Percentiles rank a stretch among this genome's conserved stretches.
These are phyloP conservation scores for Pelargonium cotyledonis DNA, from an alignment of 441 rosid genomes.

Conservation along the genomic window DNA sequence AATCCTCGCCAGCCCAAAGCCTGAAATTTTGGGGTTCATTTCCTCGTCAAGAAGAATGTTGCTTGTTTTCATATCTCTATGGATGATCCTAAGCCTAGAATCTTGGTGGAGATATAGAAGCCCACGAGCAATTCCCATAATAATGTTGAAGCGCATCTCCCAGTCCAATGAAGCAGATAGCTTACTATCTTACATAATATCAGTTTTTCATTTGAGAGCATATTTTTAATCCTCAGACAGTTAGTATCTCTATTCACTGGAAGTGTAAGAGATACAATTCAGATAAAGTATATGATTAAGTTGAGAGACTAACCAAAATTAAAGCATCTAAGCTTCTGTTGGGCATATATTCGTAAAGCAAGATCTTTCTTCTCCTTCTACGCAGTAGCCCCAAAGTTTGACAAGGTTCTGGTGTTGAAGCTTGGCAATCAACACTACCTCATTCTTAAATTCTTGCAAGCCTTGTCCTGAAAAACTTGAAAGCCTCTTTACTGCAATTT, in stretches of 20 bases:
- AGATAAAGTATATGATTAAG: not conserved
- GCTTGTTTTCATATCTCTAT: constrained; percentile 42
- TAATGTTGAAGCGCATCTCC: constrained; percentile 41
- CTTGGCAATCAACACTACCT: constrained; percentile 55
- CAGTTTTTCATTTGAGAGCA: not conserved
- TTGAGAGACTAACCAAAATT: constrained; percentile 36
- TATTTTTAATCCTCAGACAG: not conserved
- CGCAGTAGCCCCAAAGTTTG: constrained; percentile 50
- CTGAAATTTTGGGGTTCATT: constrained; percentile 47
- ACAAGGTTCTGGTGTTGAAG: constrained; percentile 66
- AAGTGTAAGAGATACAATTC: not conserved
- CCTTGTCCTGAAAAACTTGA: constrained; percentile 53
- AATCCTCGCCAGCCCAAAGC: constrained; percentile 46
- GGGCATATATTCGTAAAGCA: constrained; percentile 49
- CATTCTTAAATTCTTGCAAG: constrained; percentile 54
- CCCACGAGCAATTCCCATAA: constrained; percentile 55
- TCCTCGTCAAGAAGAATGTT: constrained; percentile 38
- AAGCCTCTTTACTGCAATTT: constrained; percentile 55
- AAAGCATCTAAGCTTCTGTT: constrained; percentile 54
- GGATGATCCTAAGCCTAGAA: constrained; percentile 55
- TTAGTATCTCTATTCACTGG: not conserved
- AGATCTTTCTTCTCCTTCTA: constrained; percentile 43
- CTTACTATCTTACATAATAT: constrained; percentile 32
- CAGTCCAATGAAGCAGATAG: constrained; percentile 31
- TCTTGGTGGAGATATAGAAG: constrained; percentile 67